Conservation (phyloP, 306 rosid species). For the Cucurbita moschata region DNA sequence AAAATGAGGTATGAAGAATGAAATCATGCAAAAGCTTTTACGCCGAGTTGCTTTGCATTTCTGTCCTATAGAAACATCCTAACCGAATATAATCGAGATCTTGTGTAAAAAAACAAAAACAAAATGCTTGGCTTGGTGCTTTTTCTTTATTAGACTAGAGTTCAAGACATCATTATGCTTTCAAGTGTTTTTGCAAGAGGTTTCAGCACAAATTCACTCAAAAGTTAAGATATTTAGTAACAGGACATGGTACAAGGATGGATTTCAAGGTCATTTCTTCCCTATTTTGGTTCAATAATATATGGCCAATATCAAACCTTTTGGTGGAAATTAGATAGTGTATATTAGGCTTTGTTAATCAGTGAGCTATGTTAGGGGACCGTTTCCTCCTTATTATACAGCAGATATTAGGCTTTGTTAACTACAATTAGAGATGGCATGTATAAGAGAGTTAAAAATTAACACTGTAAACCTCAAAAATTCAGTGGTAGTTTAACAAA, state of each 20-base stretch:
- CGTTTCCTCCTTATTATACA: neutral
- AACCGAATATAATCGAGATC: neutral
- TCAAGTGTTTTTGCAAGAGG: neutral
- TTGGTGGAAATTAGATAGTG: neutral
- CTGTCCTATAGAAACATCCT: neutral
- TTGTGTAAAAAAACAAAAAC: neutral
- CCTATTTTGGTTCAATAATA: neutral
- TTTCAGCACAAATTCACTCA: neutral
- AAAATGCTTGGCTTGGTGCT: neutral
- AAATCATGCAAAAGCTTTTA: neutral
- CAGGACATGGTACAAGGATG: neutral
- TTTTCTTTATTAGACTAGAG: neutral
- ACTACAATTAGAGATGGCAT: neutral
- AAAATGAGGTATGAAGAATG: neutral
- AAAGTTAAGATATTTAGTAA: neutral
- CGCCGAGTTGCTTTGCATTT: neutral
- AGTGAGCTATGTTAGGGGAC: neutral
- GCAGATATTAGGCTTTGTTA: neutral
- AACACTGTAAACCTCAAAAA: neutral
- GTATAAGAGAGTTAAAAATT: neutral
- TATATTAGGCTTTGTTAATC: too few relatives aligned
- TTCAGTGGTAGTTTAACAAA: neutral
- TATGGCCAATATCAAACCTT: neutral
- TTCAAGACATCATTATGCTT: neutral
- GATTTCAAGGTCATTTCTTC: neutral